Percentiles rank a stretch among this genome's conserved stretches.
Evolutionary conservation across 345 rosid species (phyloP).

Genomic region (Nasturtium officinale): DNA sequence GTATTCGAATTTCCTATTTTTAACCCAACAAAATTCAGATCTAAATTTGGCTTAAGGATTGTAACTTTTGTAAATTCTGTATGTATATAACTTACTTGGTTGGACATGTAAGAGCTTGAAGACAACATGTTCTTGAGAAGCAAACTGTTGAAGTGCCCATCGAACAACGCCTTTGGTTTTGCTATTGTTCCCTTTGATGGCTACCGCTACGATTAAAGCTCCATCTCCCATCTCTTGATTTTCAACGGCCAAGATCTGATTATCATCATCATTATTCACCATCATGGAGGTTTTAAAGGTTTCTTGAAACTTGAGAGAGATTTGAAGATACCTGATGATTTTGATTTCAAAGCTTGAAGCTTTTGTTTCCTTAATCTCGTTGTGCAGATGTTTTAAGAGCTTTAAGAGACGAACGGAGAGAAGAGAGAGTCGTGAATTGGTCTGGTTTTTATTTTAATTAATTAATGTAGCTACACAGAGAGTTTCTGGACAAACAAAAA

Average conservation of each 20-base stretch:
- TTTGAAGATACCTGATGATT: slow-evolving; percentile 23
- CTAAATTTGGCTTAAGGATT: not conserved
- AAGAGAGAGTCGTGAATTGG: slow-evolving; percentile 26
- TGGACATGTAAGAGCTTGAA: slow-evolving; percentile 81
- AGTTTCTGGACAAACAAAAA: slow-evolving; percentile 24
- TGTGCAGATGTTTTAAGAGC: slow-evolving; percentile 3
- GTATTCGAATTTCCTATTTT: slow-evolving; percentile 66
- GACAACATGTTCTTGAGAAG: slow-evolving; percentile 55
- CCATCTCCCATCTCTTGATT: slow-evolving; percentile 39
- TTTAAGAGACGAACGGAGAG: not conserved
- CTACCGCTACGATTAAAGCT: slow-evolving; percentile 60
- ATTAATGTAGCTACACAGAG: slow-evolving; percentile 31
- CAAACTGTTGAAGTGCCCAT: slow-evolving; percentile 63
- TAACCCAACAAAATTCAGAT: slow-evolving; percentile 12
- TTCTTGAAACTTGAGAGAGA: not conserved
- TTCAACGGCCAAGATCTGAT: slow-evolving; percentile 32
- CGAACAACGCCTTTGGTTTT: slow-evolving; percentile 57
- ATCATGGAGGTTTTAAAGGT: not conserved
- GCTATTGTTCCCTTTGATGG: slow-evolving; percentile 62
- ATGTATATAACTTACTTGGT: slow-evolving; percentile 58
- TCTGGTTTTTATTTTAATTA: slow-evolving; percentile 16
- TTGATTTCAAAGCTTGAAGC: slow-evolving; percentile 22
- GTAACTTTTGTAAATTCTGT: not conserved
- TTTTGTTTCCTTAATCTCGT: slow-evolving; percentile 27
- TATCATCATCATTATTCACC: not conserved